phyloP scores from a whole-genome alignment of 305 asterid genomes.

The Petunia hybrid region DNA sequence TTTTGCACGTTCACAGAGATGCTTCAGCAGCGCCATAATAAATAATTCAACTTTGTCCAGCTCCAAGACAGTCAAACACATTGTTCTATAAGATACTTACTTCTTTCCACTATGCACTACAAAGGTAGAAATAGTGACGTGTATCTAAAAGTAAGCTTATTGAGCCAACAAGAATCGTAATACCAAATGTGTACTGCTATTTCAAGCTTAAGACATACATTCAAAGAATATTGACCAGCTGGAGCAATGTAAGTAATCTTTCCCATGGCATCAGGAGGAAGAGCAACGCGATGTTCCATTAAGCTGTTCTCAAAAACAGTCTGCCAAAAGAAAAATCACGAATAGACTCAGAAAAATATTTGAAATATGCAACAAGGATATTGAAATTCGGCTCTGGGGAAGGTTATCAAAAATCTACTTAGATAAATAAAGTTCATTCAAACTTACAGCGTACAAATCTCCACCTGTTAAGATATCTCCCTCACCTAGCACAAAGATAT shows the following conservation, averaged over 20 bases:
- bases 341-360: neutral
- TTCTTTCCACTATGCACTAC: neutral
- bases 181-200: constrained; percentile 16
- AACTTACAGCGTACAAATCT: constrained; percentile 91
- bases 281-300: constrained; percentile 91
- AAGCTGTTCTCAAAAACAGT: constrained; percentile 86
- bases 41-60: constrained; percentile 17
- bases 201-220: constrained; percentile 55
- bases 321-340: constrained; percentile 53
- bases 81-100: neutral
- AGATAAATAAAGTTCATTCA: constrained; percentile 28
- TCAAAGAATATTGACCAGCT: constrained; percentile 86
- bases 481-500: constrained; percentile 64
- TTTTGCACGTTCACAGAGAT: constrained; percentile 25
- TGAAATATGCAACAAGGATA: neutral
- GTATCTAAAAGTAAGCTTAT: constrained; percentile 12
- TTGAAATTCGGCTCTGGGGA: neutral
- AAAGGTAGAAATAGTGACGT: neutral
- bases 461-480: constrained; percentile 93
- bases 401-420: neutral
- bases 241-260: constrained; percentile 94
- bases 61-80: neutral
- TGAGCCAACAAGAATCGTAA: neutral
- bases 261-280: constrained; percentile 98
- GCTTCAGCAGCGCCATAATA: constrained; percentile 29